Conservation (phyloP, 208 protist species). For the Acanthamoeba triangularis region DNA sequence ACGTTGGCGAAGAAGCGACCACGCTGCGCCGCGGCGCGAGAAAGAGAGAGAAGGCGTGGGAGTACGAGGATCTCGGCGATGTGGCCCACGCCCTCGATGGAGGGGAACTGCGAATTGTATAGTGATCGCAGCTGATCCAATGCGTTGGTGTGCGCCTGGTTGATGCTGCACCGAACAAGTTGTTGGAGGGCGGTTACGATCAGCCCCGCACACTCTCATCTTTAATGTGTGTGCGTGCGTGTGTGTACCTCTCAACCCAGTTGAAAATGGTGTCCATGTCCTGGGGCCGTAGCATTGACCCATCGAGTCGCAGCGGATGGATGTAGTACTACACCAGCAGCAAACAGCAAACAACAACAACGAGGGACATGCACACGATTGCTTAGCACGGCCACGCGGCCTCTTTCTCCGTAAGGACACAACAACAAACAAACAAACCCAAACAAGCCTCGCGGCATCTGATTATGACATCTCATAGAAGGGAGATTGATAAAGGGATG, state of each 20-base stretch:
- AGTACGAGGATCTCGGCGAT: slow-evolving; percentile 48
- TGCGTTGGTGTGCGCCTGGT: neutral
- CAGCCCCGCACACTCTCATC: no score
- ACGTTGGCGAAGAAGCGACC: no score
- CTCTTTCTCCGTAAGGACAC: no score
- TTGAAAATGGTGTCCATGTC: slow-evolving; percentile 64
- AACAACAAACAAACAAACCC: neutral
- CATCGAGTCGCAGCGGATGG: slow-evolving; percentile 22
- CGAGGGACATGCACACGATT: neutral
- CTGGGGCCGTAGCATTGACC: slow-evolving; percentile 1
- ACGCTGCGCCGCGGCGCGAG: no score
- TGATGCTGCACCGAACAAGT: slow-evolving; percentile 22
- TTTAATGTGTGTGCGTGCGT: no score
- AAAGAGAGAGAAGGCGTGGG: no score
- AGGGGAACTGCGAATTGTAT: neutral
- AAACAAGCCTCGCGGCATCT: no score
- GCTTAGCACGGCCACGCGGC: neutral
- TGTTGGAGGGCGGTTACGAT: no score
- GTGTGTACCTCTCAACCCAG: slow-evolving; percentile 19
- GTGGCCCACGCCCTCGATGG: slow-evolving; percentile 50
- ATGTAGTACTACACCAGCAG: slow-evolving; percentile 24
- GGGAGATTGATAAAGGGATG: neutral
- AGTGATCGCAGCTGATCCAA: slow-evolving; percentile 6
- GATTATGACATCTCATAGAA: neutral
- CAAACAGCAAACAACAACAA: no score